Base-by-base conservation (phyloP, 148 eudicot genomes). In the Rhododendron ovatum region DNA sequence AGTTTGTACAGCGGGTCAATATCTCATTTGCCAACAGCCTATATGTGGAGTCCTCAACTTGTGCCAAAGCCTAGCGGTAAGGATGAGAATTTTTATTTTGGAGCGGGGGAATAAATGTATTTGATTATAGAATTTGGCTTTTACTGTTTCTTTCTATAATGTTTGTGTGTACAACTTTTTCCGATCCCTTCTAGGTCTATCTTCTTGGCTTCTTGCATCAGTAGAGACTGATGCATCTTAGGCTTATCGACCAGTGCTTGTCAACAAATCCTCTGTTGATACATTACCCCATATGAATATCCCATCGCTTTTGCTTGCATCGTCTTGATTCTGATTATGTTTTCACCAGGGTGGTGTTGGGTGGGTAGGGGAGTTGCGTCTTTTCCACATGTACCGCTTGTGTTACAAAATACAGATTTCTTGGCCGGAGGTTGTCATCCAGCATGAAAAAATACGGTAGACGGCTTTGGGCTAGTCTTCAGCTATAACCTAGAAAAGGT, bases 31-130 rank as follows among this genome's bases (percentile, higher is more conserved):
- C 99, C 99, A 51, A 95, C 94, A 14, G 95, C 94, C 83, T 97
- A 97, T 86, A 97, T 97, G 95, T 97, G 99, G 99, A 97, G 99
- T 86, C 96, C 94, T 37, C 93, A 94, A 90, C 90, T 97, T 80
- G 92, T 97, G 77, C 94, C 98, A 28, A 97, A 97, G 88, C 99
- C 99, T 75, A 90, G 89, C 83, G 99, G 99, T 94, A 91, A 88
- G 83, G n/a, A 57, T 61, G 10, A 67, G 43, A 33, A 65, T 51
- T 14, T 45, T 75, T n/a, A 55, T 74, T 33, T 41, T 35, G 67
- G 33, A 80, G 65, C 26, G 39, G 1, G 50, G 47, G 24, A 24
- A 50, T 84, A 11, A n/a, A 65, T 39, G 28, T 82, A 78, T 50
- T 78, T 73, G 61, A 11, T 12, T 50, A 53, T n/a, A 2, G 35